A percentile compares a stretch with the other conserved stretches of the same genome.
These are phyloP conservation scores for Neoascochyta sp. DNA, from an alignment of 2,329 filamentous ascomycete genomes.

Conservation along the genomic window DNA sequence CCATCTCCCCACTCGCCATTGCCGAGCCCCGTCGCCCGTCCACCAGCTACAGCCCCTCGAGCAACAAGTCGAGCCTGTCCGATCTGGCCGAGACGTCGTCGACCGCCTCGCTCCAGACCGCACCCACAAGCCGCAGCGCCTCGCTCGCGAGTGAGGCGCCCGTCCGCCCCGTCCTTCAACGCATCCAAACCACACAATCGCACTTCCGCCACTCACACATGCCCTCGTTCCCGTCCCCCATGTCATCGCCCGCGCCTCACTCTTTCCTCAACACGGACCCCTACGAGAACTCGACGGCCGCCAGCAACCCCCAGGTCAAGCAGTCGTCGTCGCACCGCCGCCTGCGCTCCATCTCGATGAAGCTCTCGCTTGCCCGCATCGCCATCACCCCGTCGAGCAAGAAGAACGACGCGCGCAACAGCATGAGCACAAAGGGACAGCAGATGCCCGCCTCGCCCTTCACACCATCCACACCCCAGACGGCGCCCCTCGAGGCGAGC, in stretches of 20 bases:
- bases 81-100: constrained; percentile 22
- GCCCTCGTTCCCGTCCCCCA: constrained; percentile 28
- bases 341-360: constrained; percentile 37
- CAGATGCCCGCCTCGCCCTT: constrained; percentile 26
- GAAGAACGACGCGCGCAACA: constrained; percentile 25
- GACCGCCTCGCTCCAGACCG: constrained; percentile 21
- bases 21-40: constrained; percentile 26
- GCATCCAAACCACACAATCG: constrained; percentile 13
- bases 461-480: constrained; percentile 34
- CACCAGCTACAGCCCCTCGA: constrained; percentile 25
- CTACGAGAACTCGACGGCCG: constrained; percentile 31
- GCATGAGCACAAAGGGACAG: constrained; percentile 18
- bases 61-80: constrained; percentile 18
- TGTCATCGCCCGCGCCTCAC: constrained; percentile 27
- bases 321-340: constrained; percentile 35
- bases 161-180: constrained; percentile 15
- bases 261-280: constrained; percentile 40
- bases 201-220: constrained; percentile 21
- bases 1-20: constrained; percentile 21
- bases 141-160: constrained; percentile 20
- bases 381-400: constrained; percentile 35
- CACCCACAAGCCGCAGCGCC: constrained; percentile 22
- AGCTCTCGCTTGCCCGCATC: constrained; percentile 37
- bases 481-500: constrained; percentile 26
- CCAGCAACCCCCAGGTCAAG: constrained; percentile 32